phyloP scores from a whole-genome alignment of 805 yeast genomes.

The Schwanniomyces pseudopolymorphus region DNA sequence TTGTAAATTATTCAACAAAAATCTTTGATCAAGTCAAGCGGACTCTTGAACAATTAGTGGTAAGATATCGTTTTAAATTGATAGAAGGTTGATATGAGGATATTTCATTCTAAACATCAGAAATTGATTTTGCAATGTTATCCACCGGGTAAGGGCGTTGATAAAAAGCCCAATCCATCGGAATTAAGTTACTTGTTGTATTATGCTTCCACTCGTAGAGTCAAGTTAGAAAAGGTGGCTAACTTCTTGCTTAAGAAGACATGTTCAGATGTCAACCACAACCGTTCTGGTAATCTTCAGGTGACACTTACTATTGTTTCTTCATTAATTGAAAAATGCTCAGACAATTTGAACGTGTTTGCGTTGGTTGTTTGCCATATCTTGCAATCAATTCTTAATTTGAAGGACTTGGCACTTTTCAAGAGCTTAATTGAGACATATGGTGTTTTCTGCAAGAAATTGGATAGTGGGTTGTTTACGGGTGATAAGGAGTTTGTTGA shows the following conservation, averaged over 20 bases:
- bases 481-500: slow-evolving; percentile 63
- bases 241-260: slow-evolving; percentile 64
- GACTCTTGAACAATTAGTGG: not conserved
- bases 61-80: too few relatives aligned
- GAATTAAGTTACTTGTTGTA: slow-evolving; percentile 85
- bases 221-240: slow-evolving; percentile 86
- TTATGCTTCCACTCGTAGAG: slow-evolving; percentile 87
- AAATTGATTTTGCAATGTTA: slow-evolving; percentile 87
- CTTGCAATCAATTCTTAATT: slow-evolving; percentile 48
- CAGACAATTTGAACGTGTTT: slow-evolving; percentile 81
- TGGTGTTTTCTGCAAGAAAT: slow-evolving; percentile 40
- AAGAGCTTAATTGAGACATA: slow-evolving; percentile 53
- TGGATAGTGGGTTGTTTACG: slow-evolving; percentile 61
- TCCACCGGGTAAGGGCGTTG: slow-evolving; percentile 83
- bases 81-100: slow-evolving; percentile 18
- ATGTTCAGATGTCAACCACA: slow-evolving; percentile 55
- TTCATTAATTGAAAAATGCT: slow-evolving; percentile 71
- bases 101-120: slow-evolving; percentile 81
- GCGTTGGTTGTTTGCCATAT: slow-evolving; percentile 68
- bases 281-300: slow-evolving; percentile 73
- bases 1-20: not conserved
- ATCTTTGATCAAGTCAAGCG: not conserved
- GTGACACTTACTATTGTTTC: slow-evolving; percentile 74
- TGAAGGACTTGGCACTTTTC: slow-evolving; percentile 62
- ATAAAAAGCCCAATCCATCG: slow-evolving; percentile 88